phyloP scores from a whole-genome alignment of 1,284 basidiomycete genomes.

The Spongiforma sp. region DNA sequence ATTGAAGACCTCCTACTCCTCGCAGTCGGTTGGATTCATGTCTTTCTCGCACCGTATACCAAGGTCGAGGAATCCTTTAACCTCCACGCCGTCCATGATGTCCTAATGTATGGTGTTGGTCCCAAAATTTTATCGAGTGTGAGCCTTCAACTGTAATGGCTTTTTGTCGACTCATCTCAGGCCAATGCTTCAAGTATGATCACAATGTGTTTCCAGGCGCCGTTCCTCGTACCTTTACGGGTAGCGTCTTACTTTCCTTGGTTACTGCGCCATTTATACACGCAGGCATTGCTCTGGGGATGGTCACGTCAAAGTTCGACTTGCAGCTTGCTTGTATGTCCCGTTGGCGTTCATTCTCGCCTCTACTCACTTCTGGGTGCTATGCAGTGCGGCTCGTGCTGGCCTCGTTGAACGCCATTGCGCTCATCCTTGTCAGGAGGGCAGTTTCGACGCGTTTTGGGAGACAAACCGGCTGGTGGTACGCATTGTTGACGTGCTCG shows the following conservation, averaged over 20 bases:
- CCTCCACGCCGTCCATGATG: slow-evolving; percentile 91
- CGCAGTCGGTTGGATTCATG: slow-evolving; percentile 63
- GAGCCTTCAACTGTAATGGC: slow-evolving; percentile 29
- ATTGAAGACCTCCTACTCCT: slow-evolving; percentile 64
- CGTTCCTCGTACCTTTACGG: slow-evolving; percentile 88
- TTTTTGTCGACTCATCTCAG: slow-evolving; percentile 11
- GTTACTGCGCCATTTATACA: slow-evolving; percentile 51
- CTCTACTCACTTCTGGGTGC: not conserved
- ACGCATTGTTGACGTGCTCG: slow-evolving; percentile 70
- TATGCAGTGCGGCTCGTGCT: slow-evolving; percentile 76
- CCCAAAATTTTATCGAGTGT: slow-evolving; percentile 54
- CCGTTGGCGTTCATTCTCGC: not conserved
- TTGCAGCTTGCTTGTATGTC: slow-evolving; percentile 67
- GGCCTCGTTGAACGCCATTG: slow-evolving; percentile 67
- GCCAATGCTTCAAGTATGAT: slow-evolving; percentile 69
- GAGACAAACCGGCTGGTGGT: slow-evolving; percentile 58
- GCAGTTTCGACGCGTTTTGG: slow-evolving; percentile 72
- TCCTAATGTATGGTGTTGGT: slow-evolving; percentile 75
- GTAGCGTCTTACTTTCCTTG: slow-evolving; percentile 68
- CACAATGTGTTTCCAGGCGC: slow-evolving; percentile 90
- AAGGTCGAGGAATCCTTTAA: slow-evolving; percentile 99
- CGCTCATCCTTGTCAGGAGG: slow-evolving; percentile 68
- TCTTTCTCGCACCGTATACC: slow-evolving; percentile 84
- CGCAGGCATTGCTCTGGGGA: slow-evolving; percentile 45
- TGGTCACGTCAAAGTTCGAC: slow-evolving; percentile 58